Percentiles rank a stretch among this genome's conserved stretches.
These are phyloP conservation scores for Arthrinium phaeospermum DNA, from an alignment of 2,329 filamentous ascomycete genomes.

Conservation along the genomic window DNA sequence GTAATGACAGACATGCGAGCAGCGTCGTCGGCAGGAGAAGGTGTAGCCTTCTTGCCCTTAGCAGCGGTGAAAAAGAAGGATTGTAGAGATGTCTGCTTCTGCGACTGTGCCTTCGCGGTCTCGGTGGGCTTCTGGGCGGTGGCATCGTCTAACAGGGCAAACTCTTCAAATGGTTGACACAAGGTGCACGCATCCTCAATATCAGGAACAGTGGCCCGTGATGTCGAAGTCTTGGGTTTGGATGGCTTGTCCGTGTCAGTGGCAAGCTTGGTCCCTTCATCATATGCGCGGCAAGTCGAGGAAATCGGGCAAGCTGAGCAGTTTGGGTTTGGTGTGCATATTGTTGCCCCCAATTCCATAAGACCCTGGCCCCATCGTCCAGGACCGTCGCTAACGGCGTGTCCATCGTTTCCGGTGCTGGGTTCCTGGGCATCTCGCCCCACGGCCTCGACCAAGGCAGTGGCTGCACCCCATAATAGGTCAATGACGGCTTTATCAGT, in stretches of 20 bases:
- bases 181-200: constrained; percentile 58
- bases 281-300: constrained; percentile 56
- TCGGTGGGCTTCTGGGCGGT: constrained; percentile 29
- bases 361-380: constrained; percentile 68
- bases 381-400: constrained; percentile 52
- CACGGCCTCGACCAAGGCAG: constrained; percentile 58
- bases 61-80: constrained; percentile 34
- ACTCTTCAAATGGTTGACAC: constrained; percentile 53
- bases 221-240: neutral
- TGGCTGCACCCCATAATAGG: constrained; percentile 63
- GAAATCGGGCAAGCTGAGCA: constrained; percentile 59
- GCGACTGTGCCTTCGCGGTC: constrained; percentile 25
- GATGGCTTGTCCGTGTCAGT: neutral
- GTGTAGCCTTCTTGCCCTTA: constrained; percentile 18
- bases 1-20: constrained; percentile 43
- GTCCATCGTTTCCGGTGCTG: constrained; percentile 24
- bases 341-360: constrained; percentile 69
- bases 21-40: constrained; percentile 26
- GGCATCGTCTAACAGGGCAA: constrained; percentile 25
- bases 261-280: constrained; percentile 49
- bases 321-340: constrained; percentile 65
- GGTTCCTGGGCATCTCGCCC: constrained; percentile 44
- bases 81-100: constrained; percentile 34
- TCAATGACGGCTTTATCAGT: constrained; percentile 58
- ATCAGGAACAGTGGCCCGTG: constrained; percentile 37